phyloP scores from a whole-genome alignment of 1,284 basidiomycete genomes.

The Sutorius eximius region DNA sequence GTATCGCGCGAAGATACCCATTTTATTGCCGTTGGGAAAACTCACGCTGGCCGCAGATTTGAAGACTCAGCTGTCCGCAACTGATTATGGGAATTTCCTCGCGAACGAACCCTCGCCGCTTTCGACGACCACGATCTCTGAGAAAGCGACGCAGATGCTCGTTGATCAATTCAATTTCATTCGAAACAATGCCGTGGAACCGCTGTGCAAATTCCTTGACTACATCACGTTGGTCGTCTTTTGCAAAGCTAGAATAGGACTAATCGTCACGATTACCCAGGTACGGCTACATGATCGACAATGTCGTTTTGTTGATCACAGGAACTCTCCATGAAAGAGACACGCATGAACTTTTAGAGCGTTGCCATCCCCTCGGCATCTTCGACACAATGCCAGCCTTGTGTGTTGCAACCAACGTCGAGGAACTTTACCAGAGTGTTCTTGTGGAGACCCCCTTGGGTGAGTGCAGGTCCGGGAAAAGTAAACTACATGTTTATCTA shows the following conservation, averaged over 20 bases:
- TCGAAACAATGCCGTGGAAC: slow-evolving; percentile 87
- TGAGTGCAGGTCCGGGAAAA: slow-evolving; percentile 41
- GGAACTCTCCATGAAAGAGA: slow-evolving; percentile 97
- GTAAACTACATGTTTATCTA: slow-evolving; percentile 5
- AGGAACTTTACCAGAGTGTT: slow-evolving; percentile 96
- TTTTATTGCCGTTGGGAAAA: background rate
- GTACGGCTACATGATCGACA: slow-evolving; percentile 99
- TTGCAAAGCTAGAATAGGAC: slow-evolving; percentile 1
- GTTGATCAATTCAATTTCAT: slow-evolving; percentile 98
- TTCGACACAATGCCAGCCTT: slow-evolving; percentile 99
- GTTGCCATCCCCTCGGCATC: slow-evolving; percentile 95
- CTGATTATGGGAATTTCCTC: slow-evolving; percentile 98
- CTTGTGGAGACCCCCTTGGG: slow-evolving; percentile 97
- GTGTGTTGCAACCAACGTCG: slow-evolving; percentile 99
- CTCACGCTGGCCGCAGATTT: slow-evolving; percentile 60
- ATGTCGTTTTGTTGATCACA: slow-evolving; percentile 96
- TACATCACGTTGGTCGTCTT: slow-evolving; percentile 82
- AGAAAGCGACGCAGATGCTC: slow-evolving; percentile 92
- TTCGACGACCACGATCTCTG: slow-evolving; percentile 92
- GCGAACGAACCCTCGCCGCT: slow-evolving; percentile 96
- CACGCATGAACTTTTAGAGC: slow-evolving; percentile 93
- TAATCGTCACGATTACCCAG: slow-evolving; percentile 40
- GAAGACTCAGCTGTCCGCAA: slow-evolving; percentile 89
- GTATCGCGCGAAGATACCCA: slow-evolving; percentile 43
- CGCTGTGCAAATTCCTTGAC: slow-evolving; percentile 91